A percentile compares a stretch with the other conserved stretches of the same genome.
Evolutionary conservation across 768 basidiomycete species (phyloP).

Genomic region (Leccinum olivaceopallidum): DNA sequence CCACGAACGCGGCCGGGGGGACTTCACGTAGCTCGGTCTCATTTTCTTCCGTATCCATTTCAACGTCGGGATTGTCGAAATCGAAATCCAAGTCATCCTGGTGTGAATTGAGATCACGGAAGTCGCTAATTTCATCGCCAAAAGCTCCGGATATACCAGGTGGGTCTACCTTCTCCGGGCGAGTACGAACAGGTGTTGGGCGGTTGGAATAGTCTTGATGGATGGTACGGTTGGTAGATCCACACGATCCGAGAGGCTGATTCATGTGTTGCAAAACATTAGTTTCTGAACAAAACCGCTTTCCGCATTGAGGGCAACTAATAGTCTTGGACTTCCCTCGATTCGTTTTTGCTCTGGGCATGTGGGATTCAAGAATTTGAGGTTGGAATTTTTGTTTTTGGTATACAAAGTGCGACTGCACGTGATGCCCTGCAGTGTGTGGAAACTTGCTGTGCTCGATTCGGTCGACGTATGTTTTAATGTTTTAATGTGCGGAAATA

Average conservation of each 20-base stretch:
- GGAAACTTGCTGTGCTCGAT: no score
- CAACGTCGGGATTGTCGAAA: neutral
- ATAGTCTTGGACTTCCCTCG: neutral
- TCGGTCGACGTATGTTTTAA: no score
- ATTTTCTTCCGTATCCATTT: neutral
- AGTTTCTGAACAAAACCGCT: neutral
- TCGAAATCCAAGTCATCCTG: neutral
- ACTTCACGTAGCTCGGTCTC: neutral
- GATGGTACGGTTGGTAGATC: neutral
- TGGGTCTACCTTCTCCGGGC: neutral
- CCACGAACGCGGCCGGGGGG: neutral
- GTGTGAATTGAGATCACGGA: neutral
- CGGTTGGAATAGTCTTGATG: neutral
- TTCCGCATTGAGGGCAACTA: slow-evolving; percentile 3
- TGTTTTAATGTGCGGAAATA: no score
- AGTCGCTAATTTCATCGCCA: no score
- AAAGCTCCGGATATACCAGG: neutral
- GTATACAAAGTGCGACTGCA: no score
- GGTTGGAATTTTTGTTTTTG: neutral
- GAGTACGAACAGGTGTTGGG: neutral
- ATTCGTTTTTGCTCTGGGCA: neutral
- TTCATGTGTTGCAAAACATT: slow-evolving; percentile 6
- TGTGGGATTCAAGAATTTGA: neutral
- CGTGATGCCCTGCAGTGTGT: no score
- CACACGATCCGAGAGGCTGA: neutral